Evolutionary conservation across 805 yeast species (phyloP), one percentile per base, ranked within the genome.

Genomic region (Ogataea thermomethanolica): DNA sequence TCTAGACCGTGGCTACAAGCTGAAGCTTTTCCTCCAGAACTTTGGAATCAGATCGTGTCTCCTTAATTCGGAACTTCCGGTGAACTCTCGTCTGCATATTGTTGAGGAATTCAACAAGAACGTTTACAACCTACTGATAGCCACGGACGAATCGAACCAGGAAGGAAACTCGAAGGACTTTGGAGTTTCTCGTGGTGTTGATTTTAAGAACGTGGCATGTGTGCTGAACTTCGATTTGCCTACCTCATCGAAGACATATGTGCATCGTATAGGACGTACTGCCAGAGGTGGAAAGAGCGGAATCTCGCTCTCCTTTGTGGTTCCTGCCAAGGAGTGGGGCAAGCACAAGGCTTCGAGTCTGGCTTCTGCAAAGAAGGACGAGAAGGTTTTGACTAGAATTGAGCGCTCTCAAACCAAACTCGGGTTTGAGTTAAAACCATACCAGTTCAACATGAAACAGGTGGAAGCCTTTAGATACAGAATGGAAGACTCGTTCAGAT

Each of bases 231-330:
- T 93, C 61, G 99, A 93, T 60, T 69, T 93, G 53, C 99, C 99
- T 29, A 76, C 86, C 3, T 80, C 95, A 8, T 81, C 97, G 5
- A 84, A 83, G 58, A 78, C 95, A 3, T 93, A 93, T 59, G 81
- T 88, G 23, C 99, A 93, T 64, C 77, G 99, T 59, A 78, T 93
- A 26, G 99, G 99, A 37, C 80, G 99, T 69, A 93, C 99, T 4
- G 99, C 99, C 5, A 80, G 99, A 66, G 98, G 96, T 7, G 96
- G 96, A 39, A 89, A 87, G 59, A 74, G 93, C 1, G 99, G 99
- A 43, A 90, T 88, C 77, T 85, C 98, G 0, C 72, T 93, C 40
- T 89, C 97, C 12, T 93, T 91, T 67, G 93, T 90, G 13, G 88
- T 91, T 20, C 85, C 93, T 21, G 66, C 70, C 25, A 84, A 81